Percentiles rank a stretch among this genome's conserved stretches.
These are phyloP conservation scores for Uronychia setigera DNA, from an alignment of 73 alveolate species.

Conservation along the genomic window DNA sequence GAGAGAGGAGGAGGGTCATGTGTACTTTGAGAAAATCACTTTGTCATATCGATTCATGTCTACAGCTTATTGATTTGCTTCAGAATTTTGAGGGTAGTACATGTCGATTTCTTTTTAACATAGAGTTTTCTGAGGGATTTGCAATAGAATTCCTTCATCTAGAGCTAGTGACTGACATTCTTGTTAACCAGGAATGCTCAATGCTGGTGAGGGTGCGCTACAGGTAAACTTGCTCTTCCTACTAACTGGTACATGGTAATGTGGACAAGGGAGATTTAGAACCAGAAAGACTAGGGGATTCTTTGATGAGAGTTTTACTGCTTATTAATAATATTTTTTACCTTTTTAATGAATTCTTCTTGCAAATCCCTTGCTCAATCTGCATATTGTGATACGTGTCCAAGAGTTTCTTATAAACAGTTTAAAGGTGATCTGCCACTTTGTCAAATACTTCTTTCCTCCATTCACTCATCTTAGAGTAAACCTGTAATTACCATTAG, in stretches of 20 bases:
- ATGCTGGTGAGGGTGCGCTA: no score
- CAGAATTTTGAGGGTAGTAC: conserved; percentile 3
- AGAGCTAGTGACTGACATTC: no score
- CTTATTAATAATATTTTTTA: background rate
- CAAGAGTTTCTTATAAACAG: background rate
- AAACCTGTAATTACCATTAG: background rate
- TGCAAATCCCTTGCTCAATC: background rate
- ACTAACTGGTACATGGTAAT: background rate
- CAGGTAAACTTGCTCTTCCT: no score
- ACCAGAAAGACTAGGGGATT: background rate
- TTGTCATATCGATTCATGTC: conserved; percentile 7
- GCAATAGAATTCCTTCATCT: background rate
- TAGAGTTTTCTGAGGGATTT: background rate
- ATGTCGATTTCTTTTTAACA: conserved; percentile 1
- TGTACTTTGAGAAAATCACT: background rate
- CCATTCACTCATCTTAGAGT: background rate
- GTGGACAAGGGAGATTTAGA: background rate
- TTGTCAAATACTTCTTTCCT: conserved; percentile 12
- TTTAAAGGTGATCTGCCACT: background rate
- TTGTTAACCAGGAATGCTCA: no score
- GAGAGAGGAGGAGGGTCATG: no score
- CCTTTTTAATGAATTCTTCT: conserved; percentile 5
- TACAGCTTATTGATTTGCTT: background rate
- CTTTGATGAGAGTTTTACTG: background rate
- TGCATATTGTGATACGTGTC: background rate